Percentiles rank a stretch among this genome's conserved stretches.
Conservation (phyloP, 225 moss, liverwort and hornwort species). For the Climacium dendroides region DNA sequence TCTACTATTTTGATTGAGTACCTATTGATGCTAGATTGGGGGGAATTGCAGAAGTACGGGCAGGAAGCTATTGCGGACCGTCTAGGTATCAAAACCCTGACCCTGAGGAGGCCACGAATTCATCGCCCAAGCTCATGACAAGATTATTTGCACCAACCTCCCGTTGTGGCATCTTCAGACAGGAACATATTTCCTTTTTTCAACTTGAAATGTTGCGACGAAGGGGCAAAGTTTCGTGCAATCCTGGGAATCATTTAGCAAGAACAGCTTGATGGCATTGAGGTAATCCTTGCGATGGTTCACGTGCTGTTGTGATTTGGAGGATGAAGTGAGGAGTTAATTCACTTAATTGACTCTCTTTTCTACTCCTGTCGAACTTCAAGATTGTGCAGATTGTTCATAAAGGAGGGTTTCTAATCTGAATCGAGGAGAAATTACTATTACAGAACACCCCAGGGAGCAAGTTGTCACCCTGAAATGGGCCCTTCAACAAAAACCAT, state of each 20-base stretch:
- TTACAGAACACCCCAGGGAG: background rate
- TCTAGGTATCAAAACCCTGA: constrained; percentile 30
- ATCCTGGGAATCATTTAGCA: background rate
- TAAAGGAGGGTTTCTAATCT: background rate
- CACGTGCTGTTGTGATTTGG: background rate
- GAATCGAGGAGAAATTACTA: background rate
- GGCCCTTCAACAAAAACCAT: background rate
- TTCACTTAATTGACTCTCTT: background rate
- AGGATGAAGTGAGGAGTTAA: background rate
- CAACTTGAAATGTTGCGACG: background rate
- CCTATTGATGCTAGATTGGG: background rate
- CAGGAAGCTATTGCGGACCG: constrained; percentile 38
- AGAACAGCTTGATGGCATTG: background rate
- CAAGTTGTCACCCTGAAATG: background rate
- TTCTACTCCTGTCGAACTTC: background rate
- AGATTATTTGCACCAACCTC: background rate
- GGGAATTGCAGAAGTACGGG: constrained; percentile 39
- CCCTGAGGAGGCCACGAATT: constrained; percentile 24
- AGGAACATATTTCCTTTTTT: background rate
- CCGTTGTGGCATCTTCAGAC: background rate
- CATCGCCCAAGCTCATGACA: background rate
- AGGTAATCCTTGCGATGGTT: background rate
- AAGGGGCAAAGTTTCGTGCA: background rate
- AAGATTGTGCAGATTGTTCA: background rate
- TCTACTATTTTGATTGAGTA: background rate